Conservation (phyloP, 2,329 filamentous ascomycete genomes). For the Pseudopithomyces maydicus region DNA sequence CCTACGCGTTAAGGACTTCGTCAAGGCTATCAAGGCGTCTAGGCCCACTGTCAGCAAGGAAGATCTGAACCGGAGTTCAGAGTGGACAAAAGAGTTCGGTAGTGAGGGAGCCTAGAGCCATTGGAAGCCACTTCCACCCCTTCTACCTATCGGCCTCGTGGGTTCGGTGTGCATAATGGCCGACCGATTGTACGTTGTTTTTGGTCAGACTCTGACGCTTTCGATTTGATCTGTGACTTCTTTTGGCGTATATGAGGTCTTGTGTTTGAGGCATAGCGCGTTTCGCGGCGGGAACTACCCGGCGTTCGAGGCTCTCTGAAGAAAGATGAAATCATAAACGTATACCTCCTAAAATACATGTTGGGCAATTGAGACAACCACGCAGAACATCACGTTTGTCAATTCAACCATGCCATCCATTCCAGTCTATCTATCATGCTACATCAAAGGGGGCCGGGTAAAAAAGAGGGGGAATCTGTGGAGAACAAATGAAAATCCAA, state of each 20-base stretch:
- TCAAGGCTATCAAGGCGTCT: constrained; percentile 86
- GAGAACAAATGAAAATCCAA: constrained; percentile 20
- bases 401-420: neutral
- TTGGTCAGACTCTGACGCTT: neutral
- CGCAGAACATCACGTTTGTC: neutral
- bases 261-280: constrained; percentile 5
- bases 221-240: neutral
- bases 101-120: constrained; percentile 72
- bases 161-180: too few relatives aligned
- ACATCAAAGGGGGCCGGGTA: constrained; percentile 9
- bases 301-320: neutral
- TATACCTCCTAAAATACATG: too few relatives aligned
- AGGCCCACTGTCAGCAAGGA: constrained; percentile 88
- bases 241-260: neutral
- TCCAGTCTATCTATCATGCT: constrained; percentile 3
- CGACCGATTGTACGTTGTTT: neutral
- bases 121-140: neutral
- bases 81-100: constrained; percentile 96
- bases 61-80: constrained; percentile 80
- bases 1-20: constrained; percentile 87
- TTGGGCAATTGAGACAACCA: neutral
- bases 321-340: neutral
- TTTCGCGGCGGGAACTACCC: neutral
- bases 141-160: too few relatives aligned
- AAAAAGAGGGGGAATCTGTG: constrained; percentile 25